These are phyloP conservation scores for Rhodamnia rubescens DNA, from an alignment of 345 rosid genomes.

Conservation along the genomic window DNA sequence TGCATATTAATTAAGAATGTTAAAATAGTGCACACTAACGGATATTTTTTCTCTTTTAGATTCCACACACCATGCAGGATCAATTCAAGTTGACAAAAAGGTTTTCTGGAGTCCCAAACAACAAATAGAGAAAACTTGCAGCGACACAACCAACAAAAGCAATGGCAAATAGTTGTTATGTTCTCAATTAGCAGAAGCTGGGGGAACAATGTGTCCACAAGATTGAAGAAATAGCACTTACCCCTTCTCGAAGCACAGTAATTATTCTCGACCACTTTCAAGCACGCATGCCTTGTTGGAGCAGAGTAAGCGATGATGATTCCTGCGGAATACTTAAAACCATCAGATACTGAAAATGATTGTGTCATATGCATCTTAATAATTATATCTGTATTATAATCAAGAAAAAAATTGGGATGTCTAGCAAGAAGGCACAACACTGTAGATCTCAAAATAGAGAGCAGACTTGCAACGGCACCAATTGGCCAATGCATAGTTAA, in stretches of 20 bases:
- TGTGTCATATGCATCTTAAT: not conserved
- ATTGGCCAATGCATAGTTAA: not conserved
- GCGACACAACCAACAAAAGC: not conserved
- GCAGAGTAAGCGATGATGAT: conserved; percentile 67
- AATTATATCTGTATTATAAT: not conserved
- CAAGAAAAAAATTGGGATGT: not conserved
- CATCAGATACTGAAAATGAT: conserved; percentile 7
- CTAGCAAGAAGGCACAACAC: not conserved
- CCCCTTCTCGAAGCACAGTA: conserved; percentile 95
- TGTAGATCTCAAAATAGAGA: not conserved
- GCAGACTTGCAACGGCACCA: not conserved
- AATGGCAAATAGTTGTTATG: not conserved
- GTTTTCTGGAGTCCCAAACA: not conserved
- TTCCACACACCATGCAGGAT: not conserved
- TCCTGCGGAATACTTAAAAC: conserved; percentile 33
- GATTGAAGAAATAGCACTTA: conserved; percentile 6
- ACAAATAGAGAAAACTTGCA: not conserved
- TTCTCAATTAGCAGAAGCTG: not conserved
- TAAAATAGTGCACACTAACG: not conserved
- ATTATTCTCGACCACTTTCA: conserved; percentile 79
- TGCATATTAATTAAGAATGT: conserved; percentile 7
- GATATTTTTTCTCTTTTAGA: not conserved
- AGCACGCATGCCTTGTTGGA: conserved; percentile 74
- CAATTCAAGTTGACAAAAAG: not conserved
- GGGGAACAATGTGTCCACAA: not conserved